Conservation (phyloP, 306 rosid genomes). For the Psophocarpus tetragonolobus region DNA sequence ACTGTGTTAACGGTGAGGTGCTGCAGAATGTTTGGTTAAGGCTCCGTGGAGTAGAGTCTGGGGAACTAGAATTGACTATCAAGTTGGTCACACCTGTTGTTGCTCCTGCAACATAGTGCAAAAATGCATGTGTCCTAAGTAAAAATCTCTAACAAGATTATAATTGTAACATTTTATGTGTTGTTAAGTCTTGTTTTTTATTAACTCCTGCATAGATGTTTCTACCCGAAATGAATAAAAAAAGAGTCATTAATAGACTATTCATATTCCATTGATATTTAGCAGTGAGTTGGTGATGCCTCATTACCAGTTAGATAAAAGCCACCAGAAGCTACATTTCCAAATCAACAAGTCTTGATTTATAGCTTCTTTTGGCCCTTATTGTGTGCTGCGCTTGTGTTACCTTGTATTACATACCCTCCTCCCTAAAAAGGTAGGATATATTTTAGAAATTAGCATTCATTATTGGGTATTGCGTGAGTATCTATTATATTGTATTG, state of each 20-base stretch:
- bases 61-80: slow-evolving; percentile 81
- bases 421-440: background rate
- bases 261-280: slow-evolving; percentile 28
- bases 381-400: slow-evolving; percentile 24
- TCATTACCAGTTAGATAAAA: slow-evolving; percentile 17
- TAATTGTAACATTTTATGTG: slow-evolving; percentile 35
- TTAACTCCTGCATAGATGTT: slow-evolving; percentile 30
- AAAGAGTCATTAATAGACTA: background rate
- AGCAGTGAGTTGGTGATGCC: slow-evolving; percentile 24
- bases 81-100: slow-evolving; percentile 51
- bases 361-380: slow-evolving; percentile 22
- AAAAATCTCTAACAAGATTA: slow-evolving; percentile 44
- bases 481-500: background rate
- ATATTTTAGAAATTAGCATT: background rate
- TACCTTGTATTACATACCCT: slow-evolving; percentile 10
- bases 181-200: slow-evolving; percentile 16
- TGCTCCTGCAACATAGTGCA: slow-evolving; percentile 39
- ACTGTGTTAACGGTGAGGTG: slow-evolving; percentile 73
- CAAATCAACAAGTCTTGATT: slow-evolving; percentile 31
- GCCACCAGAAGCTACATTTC: slow-evolving; percentile 29
- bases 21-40: slow-evolving; percentile 86
- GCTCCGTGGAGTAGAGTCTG: slow-evolving; percentile 87
- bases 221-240: background rate
- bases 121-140: slow-evolving; percentile 18
- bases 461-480: slow-evolving; percentile 2